Conservation (phyloP, 2,329 filamentous ascomycete species). For the Penicillium corylophilum region DNA sequence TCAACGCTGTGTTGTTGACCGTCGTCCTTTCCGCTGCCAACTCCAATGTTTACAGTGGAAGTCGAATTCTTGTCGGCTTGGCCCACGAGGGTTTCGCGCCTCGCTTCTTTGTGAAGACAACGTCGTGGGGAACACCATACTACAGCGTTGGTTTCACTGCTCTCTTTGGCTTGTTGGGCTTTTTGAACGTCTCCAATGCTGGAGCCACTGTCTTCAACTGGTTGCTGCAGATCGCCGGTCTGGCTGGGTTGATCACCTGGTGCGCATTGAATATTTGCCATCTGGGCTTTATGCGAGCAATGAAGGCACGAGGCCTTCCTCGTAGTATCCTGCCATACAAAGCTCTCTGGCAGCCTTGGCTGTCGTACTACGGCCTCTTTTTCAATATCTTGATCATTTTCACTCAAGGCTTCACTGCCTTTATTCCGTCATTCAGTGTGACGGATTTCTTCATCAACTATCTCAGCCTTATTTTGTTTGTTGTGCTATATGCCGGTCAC, state of each 20-base stretch:
- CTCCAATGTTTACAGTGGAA: conserved; percentile 13
- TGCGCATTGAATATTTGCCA: conserved; percentile 13
- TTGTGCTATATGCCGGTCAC: conserved; percentile 11
- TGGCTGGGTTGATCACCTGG: conserved; percentile 14
- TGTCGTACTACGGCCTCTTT: conserved; percentile 12
- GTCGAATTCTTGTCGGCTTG: conserved; percentile 9
- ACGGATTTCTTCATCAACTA: conserved; percentile 13
- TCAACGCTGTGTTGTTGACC: conserved; percentile 15
- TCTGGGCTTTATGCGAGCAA: conserved; percentile 11
- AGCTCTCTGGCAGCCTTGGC: conserved; percentile 11
- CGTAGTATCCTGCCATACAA: conserved; percentile 12
- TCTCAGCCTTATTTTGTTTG: conserved; percentile 14
- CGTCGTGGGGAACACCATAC: conserved; percentile 9
- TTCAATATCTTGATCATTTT: conserved; percentile 13
- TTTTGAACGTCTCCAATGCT: conserved; percentile 11
- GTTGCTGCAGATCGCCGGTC: conserved; percentile 11
- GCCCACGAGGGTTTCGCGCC: conserved; percentile 12
- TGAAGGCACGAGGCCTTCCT: conserved; percentile 10
- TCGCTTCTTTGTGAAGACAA: conserved; percentile 9
- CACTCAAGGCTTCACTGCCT: conserved; percentile 13
- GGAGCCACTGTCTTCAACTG: conserved; percentile 13
- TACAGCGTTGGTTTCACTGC: conserved; percentile 9
- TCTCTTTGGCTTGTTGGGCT: conserved; percentile 11
- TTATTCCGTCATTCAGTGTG: conserved; percentile 11
- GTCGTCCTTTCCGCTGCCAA: conserved; percentile 16